These are phyloP conservation scores for Albophoma yamanashiensis DNA, from an alignment of 2,329 filamentous ascomycete genomes.

Conservation along the genomic window DNA sequence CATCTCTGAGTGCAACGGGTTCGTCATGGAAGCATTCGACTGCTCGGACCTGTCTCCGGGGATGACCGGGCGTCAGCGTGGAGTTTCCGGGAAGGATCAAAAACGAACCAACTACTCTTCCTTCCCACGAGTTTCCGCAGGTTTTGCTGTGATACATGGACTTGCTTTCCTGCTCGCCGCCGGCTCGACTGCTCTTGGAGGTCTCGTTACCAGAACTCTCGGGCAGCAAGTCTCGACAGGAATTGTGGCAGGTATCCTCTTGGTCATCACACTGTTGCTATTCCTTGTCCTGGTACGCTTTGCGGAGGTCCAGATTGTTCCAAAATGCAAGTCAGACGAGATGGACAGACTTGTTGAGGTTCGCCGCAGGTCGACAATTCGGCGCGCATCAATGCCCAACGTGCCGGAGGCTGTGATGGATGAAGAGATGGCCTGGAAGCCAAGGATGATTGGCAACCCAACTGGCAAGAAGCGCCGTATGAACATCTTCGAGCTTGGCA, in stretches of 20 bases:
- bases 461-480: conserved; percentile 57
- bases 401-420: conserved; percentile 29
- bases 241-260: conserved; percentile 55
- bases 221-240: conserved; percentile 59
- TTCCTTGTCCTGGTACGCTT: conserved; percentile 53
- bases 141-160: conserved; percentile 59
- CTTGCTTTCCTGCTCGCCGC: conserved; percentile 61
- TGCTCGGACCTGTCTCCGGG: conserved; percentile 69
- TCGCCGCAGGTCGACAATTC: conserved; percentile 36
- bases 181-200: conserved; percentile 56
- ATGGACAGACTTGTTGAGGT: conserved; percentile 42
- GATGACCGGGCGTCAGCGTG: conserved; percentile 47
- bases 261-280: conserved; percentile 53
- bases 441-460: conserved; percentile 62
- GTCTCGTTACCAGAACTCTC: conserved; percentile 52
- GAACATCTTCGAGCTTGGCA: conserved; percentile 60
- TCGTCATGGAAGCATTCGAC: conserved; percentile 75
- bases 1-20: conserved; percentile 63
- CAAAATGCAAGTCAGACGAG: conserved; percentile 43
- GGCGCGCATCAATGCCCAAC: conserved; percentile 30
- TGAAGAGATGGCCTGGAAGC: conserved; percentile 53
- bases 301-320: conserved; percentile 58
- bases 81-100: conserved; percentile 23
- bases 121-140: conserved; percentile 63
- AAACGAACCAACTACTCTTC: conserved; percentile 61